Percentiles rank a stretch among this genome's conserved stretches.
phyloP scores from a whole-genome alignment of 164 flowering plant genomes.

The Hamamelis virginiana region DNA sequence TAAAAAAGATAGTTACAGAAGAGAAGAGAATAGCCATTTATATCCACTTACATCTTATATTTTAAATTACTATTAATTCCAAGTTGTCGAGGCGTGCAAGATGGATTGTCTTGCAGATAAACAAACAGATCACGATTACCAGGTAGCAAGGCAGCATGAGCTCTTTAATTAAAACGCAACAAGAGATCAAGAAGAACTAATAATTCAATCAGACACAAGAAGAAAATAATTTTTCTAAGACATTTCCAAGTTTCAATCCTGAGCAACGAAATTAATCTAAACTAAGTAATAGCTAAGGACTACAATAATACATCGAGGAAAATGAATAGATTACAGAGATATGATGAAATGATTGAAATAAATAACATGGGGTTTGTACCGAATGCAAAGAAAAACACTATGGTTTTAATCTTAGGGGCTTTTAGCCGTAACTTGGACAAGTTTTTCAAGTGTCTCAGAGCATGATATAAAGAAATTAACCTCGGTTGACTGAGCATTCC shows the following conservation, averaged over 20 bases:
- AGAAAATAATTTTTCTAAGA: not conserved
- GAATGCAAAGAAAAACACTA: not conserved
- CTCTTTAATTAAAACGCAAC: too few species aligned
- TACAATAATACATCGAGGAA: not conserved
- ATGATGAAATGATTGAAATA: not conserved
- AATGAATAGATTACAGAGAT: not conserved
- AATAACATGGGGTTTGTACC: constrained; percentile 1
- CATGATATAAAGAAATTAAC: not conserved
- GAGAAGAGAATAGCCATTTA: too few species aligned
- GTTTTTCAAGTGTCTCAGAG: constrained; percentile 4
- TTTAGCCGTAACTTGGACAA: not conserved
- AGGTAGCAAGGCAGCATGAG: too few species aligned
- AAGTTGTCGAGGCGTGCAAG: too few species aligned
- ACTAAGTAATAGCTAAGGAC: not conserved
- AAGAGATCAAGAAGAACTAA: not conserved
- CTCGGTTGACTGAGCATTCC: not conserved
- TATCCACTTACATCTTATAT: too few species aligned
- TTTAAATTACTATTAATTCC: too few species aligned
- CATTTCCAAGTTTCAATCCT: not conserved
- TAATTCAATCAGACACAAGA: not conserved
- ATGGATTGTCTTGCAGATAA: too few species aligned
- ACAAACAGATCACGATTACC: too few species aligned
- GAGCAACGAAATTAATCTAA: not conserved
- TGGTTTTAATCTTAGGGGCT: not conserved
- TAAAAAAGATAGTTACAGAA: too few species aligned